Conservation (phyloP, 208 protist species). For the Vickermania ingenoplastis region DNA sequence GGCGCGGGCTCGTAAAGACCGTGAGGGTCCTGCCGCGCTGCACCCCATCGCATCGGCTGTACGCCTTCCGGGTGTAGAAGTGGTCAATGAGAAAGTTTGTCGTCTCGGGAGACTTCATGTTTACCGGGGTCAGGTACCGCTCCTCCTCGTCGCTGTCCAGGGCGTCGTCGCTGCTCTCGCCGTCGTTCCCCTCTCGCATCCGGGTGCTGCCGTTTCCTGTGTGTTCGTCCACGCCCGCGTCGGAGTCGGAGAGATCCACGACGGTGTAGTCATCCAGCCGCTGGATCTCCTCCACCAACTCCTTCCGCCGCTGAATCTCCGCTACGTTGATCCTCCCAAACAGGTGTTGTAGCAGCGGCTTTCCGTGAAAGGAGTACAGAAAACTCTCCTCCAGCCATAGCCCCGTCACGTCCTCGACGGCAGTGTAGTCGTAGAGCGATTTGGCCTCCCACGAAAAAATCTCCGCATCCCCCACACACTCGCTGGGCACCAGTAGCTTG, state of each 20-base stretch:
- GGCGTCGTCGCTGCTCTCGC: not conserved
- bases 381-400: not conserved
- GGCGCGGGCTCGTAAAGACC: not conserved
- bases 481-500: not conserved
- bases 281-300: not conserved
- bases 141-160: not conserved
- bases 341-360: not conserved
- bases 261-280: not conserved
- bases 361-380: not conserved
- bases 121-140: not conserved
- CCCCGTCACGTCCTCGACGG: not conserved
- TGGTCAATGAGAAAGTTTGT: not conserved
- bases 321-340: not conserved
- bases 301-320: not conserved
- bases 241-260: not conserved
- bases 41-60: not conserved
- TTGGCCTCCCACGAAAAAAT: not conserved
- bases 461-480: conserved; percentile 2
- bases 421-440: not conserved
- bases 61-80: not conserved
- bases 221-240: not conserved
- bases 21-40: not conserved
- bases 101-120: not conserved
- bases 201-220: not conserved
- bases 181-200: not conserved